Base-by-base conservation (phyloP, 306 rosid species). In the Lathyrus aphaca region DNA sequence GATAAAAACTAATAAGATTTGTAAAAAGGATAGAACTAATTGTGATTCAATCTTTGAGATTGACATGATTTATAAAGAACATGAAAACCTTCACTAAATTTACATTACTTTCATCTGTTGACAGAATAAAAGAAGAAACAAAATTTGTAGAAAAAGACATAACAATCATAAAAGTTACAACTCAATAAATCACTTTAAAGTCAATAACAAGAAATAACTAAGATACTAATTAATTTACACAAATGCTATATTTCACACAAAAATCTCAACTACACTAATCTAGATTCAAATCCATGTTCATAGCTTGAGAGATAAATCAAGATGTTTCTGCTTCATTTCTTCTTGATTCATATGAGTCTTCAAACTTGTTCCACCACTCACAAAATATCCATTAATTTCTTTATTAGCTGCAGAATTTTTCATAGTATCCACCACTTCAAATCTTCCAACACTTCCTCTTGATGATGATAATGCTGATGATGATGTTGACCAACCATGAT, bases 251-350 rank as follows among this genome's bases (percentile, higher is more conserved):
- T 66, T 66, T 65, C 79, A 75, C 79, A 68, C 57, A 76, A 70
- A 59, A 60, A 78, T 72, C 73, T 64, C 44, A 75, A 51, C 40
- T 64, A 72, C 54, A 50, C 66, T 32, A 14, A 56, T 64, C 23
- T 32, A 32, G 38, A 35, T 35, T 35, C 39, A 35, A 70, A 75
- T 30, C 43, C 12, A 21, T 4, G 25, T 2, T 71, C 68, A 89
- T 39, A 90, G 96, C 88, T 82, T 85, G 68, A 90, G 96, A 3
- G 91, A 83, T 64, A 90, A 79, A 82, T 90, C 96, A 49, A 90
- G 83, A 43, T 83, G 74, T 72, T 84, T 90, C 54, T 83, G 64
- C 77, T 84, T 90, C 58, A 65, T 80, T 55, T 87, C 90, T 69
- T 89, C 92, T 18, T 77, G 82, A 59, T 81, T 64, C 43, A 67